phyloP scores from a whole-genome alignment of 495 filamentous ascomycete species.

The Annulohypoxylon moriforme region DNA sequence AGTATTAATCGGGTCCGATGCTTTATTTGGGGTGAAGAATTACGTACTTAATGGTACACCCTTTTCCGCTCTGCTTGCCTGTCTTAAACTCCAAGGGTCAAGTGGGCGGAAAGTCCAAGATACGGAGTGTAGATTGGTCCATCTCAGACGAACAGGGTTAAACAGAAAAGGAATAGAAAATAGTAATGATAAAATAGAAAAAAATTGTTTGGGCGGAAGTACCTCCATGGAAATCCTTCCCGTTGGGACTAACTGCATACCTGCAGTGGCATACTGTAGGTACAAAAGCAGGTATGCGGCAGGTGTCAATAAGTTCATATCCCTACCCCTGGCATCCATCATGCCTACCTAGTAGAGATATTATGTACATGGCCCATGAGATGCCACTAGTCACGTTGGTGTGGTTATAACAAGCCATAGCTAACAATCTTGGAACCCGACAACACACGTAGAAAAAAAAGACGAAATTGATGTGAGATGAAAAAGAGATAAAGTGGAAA shows the following conservation, averaged over 20 bases:
- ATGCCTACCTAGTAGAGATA: neutral
- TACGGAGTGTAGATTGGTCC: constrained; percentile 7
- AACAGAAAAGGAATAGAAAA: constrained; percentile 14
- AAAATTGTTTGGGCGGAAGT: constrained; percentile 11
- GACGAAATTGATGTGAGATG: constrained; percentile 4
- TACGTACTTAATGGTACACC: constrained; percentile 41
- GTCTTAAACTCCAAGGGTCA: constrained; percentile 24
- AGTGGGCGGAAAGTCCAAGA: constrained; percentile 28
- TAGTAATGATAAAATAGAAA: constrained; percentile 17
- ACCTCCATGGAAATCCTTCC: constrained; percentile 31
- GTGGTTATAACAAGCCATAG: constrained; percentile 30
- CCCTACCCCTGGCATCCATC: constrained; percentile 28
- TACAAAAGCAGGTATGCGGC: constrained; percentile 28
- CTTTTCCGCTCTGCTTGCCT: constrained; percentile 37
- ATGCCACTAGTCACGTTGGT: constrained; percentile 12
- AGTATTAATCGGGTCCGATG: constrained; percentile 22
- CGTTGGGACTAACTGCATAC: constrained; percentile 34
- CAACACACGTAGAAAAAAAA: neutral
- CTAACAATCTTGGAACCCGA: neutral
- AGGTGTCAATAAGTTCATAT: constrained; percentile 28
- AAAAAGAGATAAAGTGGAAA: neutral
- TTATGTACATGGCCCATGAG: neutral
- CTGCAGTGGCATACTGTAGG: constrained; percentile 24
- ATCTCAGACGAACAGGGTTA: constrained; percentile 24
- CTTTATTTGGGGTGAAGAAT: constrained; percentile 28